These are phyloP conservation scores for Ophiosphaerella narmari DNA, from an alignment of 2,329 filamentous ascomycete species.

Conservation along the genomic window DNA sequence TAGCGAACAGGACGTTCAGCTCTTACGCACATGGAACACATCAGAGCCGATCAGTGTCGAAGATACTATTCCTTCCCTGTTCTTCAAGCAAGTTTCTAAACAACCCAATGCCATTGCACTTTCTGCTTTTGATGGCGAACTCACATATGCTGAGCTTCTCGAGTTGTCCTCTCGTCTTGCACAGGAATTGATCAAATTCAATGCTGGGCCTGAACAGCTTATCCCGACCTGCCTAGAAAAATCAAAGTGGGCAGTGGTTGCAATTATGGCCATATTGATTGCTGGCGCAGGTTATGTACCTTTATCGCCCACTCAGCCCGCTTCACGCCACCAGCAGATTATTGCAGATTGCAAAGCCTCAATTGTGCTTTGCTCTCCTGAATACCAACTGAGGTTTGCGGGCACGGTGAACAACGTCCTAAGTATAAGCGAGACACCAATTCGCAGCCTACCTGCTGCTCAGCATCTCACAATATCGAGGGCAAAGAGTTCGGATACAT, in stretches of 20 bases:
- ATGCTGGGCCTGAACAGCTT: constrained; percentile 40
- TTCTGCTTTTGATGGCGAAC: constrained; percentile 35
- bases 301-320: constrained; percentile 32
- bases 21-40: constrained; percentile 31
- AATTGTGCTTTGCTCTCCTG: constrained; percentile 34
- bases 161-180: constrained; percentile 31
- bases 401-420: constrained; percentile 23
- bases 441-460: constrained; percentile 18
- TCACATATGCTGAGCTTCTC: constrained; percentile 34
- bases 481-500: constrained; percentile 24
- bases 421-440: constrained; percentile 17
- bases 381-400: constrained; percentile 25
- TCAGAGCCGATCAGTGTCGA: constrained; percentile 24
- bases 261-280: constrained; percentile 43
- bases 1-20: constrained; percentile 31
- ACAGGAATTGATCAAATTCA: constrained; percentile 33
- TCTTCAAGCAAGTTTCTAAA: constrained; percentile 22
- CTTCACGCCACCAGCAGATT: constrained; percentile 32
- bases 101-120: constrained; percentile 29
- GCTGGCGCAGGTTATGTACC: constrained; percentile 42
- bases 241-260: constrained; percentile 43
- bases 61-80: constrained; percentile 32
- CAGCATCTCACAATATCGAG: constrained; percentile 11
- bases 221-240: constrained; percentile 45
- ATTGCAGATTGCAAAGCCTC: constrained; percentile 33